Evolutionary conservation across 1,139 yeast genomes (phyloP).

Genomic region (Protomyces inouyei): DNA sequence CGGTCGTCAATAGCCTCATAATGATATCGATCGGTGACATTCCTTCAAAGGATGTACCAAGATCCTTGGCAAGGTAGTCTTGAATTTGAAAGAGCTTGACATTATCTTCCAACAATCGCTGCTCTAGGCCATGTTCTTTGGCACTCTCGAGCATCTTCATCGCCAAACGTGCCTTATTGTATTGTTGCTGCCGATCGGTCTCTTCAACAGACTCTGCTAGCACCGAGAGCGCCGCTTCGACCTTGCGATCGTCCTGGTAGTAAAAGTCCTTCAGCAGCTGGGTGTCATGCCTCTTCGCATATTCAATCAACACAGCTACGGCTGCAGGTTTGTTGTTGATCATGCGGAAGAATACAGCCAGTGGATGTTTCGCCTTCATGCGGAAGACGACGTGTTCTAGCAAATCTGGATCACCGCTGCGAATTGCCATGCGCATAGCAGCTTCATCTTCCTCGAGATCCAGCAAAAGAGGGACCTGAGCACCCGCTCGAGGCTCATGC

Average conservation of each 20-base stretch:
- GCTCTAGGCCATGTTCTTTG: constrained; percentile 37
- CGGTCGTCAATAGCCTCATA: constrained; percentile 49
- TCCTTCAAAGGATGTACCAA: constrained; percentile 51
- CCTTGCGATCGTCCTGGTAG: constrained; percentile 55
- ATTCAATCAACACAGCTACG: constrained; percentile 45
- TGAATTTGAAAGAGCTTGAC: constrained; percentile 33
- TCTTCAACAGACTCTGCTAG: constrained; percentile 37
- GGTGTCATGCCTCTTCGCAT: constrained; percentile 40
- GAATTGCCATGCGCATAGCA: constrained; percentile 66
- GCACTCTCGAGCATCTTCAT: constrained; percentile 35
- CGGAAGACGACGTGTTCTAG: constrained; percentile 52
- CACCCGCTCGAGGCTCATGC: constrained; percentile 61
- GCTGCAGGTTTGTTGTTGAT: constrained; percentile 47
- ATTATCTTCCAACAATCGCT: constrained; percentile 47
- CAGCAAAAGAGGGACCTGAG: constrained; percentile 60
- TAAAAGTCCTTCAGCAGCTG: constrained; percentile 49
- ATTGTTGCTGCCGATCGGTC: constrained; percentile 27
- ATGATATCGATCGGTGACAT: constrained; percentile 57
- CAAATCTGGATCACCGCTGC: constrained; percentile 61
- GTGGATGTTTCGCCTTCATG: constrained; percentile 47
- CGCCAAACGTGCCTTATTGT: constrained; percentile 36
- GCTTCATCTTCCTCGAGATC: constrained; percentile 67
- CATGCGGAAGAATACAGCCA: constrained; percentile 55
- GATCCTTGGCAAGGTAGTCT: constrained; percentile 45
- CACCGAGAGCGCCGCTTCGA: constrained; percentile 47